These are phyloP conservation scores for Metarhizium humberi DNA, from an alignment of 2,329 filamentous ascomycete species.

Conservation along the genomic window DNA sequence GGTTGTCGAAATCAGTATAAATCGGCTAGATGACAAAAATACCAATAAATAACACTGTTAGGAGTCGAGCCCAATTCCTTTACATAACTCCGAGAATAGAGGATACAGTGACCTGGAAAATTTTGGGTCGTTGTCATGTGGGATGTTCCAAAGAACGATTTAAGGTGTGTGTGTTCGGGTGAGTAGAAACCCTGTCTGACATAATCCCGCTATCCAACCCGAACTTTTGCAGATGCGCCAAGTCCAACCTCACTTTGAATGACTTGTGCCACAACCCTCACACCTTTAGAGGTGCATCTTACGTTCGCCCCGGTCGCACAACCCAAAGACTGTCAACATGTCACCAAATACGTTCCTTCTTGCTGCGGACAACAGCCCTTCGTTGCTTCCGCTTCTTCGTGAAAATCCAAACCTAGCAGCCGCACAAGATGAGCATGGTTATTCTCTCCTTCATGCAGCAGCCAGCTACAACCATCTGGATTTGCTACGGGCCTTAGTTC, in stretches of 20 bases:
- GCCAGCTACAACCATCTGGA: constrained; percentile 84
- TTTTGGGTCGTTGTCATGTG: too few species aligned
- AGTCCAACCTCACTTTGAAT: not conserved
- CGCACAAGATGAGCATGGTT: constrained; percentile 81
- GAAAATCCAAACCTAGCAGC: constrained; percentile 68
- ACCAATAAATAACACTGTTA: too few species aligned
- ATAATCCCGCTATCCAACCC: not conserved
- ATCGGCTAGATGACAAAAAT: too few species aligned
- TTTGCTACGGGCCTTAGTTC: constrained; percentile 66
- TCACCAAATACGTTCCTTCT: constrained; percentile 58
- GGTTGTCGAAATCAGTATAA: not conserved
- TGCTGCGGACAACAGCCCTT: constrained; percentile 71
- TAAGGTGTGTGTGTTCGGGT: too few species aligned
- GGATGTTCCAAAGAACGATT: too few species aligned
- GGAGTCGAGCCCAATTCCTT: too few species aligned
- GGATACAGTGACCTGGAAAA: too few species aligned
- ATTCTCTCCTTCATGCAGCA: constrained; percentile 87
- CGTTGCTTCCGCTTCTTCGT: constrained; percentile 65
- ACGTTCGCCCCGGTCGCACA: not conserved
- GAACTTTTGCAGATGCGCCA: not conserved
- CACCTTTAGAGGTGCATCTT: not conserved
- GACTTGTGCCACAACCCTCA: too few species aligned
- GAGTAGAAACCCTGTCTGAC: not conserved
- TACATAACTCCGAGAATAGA: too few species aligned
- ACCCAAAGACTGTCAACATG: not conserved